Conservation (phyloP, 139 green algal genomes). For the Zygnema circumcarinatum region DNA sequence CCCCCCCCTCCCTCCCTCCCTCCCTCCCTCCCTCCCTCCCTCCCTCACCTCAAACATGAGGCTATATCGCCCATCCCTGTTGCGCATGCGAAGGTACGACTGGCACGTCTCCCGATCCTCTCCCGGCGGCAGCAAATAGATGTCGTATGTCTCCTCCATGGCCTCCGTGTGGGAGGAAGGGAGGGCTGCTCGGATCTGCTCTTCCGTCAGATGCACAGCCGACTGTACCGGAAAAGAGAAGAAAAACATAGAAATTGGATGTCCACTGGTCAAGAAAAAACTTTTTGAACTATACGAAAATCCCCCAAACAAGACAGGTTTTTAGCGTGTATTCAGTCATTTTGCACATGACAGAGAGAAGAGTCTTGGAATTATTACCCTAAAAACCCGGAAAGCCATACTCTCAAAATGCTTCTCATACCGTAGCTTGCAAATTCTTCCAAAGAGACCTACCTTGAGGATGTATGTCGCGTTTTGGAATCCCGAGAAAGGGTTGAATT, state of each 20-base stretch:
- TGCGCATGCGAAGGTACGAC: constrained; percentile 96
- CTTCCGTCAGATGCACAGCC: constrained; percentile 64
- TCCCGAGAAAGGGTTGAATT: constrained; percentile 96
- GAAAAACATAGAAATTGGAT: not conserved
- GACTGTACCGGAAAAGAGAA: constrained; percentile 48
- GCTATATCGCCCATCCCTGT: constrained; percentile 91
- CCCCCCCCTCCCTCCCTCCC: no score
- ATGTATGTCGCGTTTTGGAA: constrained; percentile 96
- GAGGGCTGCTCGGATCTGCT: constrained; percentile 64
- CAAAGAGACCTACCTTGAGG: constrained; percentile 88
- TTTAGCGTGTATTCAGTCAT: not conserved
- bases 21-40: no score
- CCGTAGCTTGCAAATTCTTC: no score
- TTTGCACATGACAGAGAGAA: not conserved
- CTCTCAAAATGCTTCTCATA: no score
- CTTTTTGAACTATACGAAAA: not conserved
- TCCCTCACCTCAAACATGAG: constrained; percentile 90
- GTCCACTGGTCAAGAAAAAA: not conserved
- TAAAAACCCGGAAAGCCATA: no score
- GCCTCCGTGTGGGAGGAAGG: constrained; percentile 13
- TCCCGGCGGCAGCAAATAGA: constrained; percentile 91
- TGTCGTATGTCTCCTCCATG: constrained; percentile 80
- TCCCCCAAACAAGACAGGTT: not conserved
- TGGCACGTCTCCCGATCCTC: constrained; percentile 95
- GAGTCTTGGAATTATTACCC: not conserved